These are phyloP conservation scores for Globisporangium nagaii DNA, from an alignment of 352 stramenopile genomes.

Conservation along the genomic window DNA sequence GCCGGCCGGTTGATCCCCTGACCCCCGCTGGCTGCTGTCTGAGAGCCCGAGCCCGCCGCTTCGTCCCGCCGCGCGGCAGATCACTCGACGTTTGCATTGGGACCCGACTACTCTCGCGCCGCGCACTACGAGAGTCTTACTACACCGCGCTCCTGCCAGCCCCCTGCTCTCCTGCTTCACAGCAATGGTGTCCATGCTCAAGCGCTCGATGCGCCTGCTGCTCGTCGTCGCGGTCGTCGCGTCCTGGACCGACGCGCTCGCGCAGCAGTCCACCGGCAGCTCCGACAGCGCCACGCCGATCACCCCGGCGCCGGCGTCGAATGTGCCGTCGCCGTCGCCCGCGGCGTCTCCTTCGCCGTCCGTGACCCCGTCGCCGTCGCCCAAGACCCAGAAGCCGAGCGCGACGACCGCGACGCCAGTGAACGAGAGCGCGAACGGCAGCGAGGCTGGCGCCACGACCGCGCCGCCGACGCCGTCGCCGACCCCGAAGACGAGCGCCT, in stretches of 20 bases:
- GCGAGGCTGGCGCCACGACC: constrained; percentile 10
- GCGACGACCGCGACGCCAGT: constrained; percentile 14
- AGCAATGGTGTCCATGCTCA: constrained; percentile 5
- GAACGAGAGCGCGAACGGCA: constrained; percentile 1
- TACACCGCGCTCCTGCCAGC: too few relatives aligned
- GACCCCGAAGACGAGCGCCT: not conserved
- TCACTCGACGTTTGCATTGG: constrained; percentile 3
- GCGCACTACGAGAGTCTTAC: constrained; percentile 5
- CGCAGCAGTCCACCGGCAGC: not conserved
- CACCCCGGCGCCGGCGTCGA: not conserved
- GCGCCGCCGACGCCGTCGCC: constrained; percentile 9
- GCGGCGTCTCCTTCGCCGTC: constrained; percentile 10
- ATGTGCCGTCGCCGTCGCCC: not conserved
- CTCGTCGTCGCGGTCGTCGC: constrained; percentile 2
- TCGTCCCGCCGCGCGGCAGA: not conserved
- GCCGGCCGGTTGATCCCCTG: too few relatives aligned
- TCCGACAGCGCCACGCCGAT: not conserved
- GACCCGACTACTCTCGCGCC: constrained; percentile 2
- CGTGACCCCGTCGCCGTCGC: constrained; percentile 15
- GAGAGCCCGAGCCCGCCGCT: too few relatives aligned
- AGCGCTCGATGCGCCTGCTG: constrained; percentile 7
- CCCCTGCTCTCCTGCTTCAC: too few relatives aligned
- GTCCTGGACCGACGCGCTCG: not conserved
- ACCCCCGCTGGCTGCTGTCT: not conserved
- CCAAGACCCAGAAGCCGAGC: constrained; percentile 18